Evolutionary conservation across 2,329 filamentous ascomycete species (phyloP), one percentile per base, ranked within the genome.

Genomic region (Didymella sp.): DNA sequence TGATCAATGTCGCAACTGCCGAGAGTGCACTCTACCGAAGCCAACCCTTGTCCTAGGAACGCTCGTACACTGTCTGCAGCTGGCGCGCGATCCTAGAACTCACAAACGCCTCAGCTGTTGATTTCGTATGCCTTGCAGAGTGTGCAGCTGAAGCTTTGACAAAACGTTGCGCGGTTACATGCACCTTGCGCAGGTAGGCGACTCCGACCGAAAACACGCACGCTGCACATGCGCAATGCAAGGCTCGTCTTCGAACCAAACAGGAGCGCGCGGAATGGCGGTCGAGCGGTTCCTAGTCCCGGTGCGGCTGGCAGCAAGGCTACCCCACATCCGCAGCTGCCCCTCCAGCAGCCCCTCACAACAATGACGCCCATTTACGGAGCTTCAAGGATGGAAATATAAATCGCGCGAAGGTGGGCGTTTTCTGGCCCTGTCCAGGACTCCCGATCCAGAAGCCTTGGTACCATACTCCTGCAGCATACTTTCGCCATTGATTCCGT

Each of bases 311-410:
- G 31, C 15, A 43, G 27, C 48, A 37, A 24, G 30, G 35, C 33
- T 62, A 64, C 63, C 63, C 63, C 63, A 66, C 61, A 61, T 57
- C 57, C 57, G 53, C 49, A 51, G 12, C 37, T 51, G 47, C 49
- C 50, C 56, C 56, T 58, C 56, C 45, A 52, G 43, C 28, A 19
- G 43, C 63, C 63, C 63, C 63, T 66, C 63, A 64, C 56, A 50
- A 56, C 44, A 51, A 64, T 64, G 63, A 66, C 63, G 63, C 45
- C 37, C 37, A 57, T 37, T 53, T 57, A 31, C 42, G 33, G 42
- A 55, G 48, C 31, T 44, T 27, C 38, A 41, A 53, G 33, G 19
- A 56, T 43, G 17, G 50, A 47, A 24, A 30, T 54, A 60, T 56
- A 56, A 58, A 52, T 30, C 30, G 17, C 37, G 35, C 42, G 40